Evolutionary conservation across 1,284 basidiomycete genomes (phyloP), one percentile per base, ranked within the genome.

Genomic region (Clitocybe nebularis): DNA sequence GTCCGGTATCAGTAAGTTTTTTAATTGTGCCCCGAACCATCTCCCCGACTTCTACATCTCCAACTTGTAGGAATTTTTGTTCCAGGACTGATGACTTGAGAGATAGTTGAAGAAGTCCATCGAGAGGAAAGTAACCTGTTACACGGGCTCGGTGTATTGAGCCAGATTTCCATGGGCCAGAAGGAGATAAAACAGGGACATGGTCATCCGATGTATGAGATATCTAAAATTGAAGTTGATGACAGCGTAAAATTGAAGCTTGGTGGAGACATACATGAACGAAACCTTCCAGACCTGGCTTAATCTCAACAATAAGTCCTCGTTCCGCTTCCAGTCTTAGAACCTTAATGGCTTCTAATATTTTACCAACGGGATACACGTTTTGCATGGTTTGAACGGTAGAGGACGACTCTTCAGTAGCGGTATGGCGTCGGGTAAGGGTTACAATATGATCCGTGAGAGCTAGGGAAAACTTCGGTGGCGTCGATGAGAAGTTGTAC

Each of bases 161-260:
- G 11, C 83, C 85, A 36, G 80, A 57, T 63, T 84, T 89, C 85
- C 87, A 96, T 32, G 83, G 77, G 13, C 89, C 88, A 4, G 84
- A 81, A 11, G 77, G 69, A 8, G 85, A 81, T 7, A 98, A 69
- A 5, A 82, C 75, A 8, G 88, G 79, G 19, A 94, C 72, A 58
- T 94, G 92, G 41, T 94, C 91, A 61, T 99, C 94, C 11, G 93
- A 88, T 19, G 89, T 75, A 61, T 94, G 91, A 8, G 95, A 97
- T 56, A 98, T 97, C 91, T 94, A 53, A 8, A 37, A 41, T 41
- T 36, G 32, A 52, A 44, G 39, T 36, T 5, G 33, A 22, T 34
- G 42, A 20, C 9, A 38, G 37, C 38, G n/a, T 6, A 19, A 25
- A 13, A 34, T 26, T 25, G 3, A 34, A 26, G 44, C 5, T 25